phyloP scores from a whole-genome alignment of 805 yeast species.

The Metschnikowia orientalis region DNA sequence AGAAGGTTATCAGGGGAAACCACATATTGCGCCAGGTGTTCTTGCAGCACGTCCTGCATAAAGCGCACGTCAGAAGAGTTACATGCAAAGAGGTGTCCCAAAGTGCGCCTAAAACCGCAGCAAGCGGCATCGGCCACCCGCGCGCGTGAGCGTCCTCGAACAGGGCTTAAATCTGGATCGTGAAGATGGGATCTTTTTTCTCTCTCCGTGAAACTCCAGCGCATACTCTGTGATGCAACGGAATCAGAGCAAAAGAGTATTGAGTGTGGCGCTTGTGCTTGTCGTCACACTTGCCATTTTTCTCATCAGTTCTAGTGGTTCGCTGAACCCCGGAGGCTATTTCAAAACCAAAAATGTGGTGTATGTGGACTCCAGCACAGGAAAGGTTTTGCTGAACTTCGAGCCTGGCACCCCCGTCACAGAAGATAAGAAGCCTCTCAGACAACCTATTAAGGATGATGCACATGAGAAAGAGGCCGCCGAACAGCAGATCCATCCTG shows the following conservation, averaged over 20 bases:
- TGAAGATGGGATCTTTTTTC: too few species aligned
- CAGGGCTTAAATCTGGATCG: too few species aligned
- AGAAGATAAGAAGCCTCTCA: not conserved
- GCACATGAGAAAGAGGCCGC: constrained; percentile 8
- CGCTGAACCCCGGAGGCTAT: not conserved
- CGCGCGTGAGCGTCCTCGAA: too few species aligned
- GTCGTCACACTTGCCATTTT: constrained; percentile 2
- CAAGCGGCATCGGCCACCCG: too few species aligned
- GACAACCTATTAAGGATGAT: constrained; percentile 9
- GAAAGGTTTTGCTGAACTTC: constrained; percentile 9
- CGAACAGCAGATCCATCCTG: constrained; percentile 9
- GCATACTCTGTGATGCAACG: constrained; percentile 5
- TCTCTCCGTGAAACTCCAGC: too few species aligned
- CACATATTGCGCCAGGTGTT: too few species aligned
- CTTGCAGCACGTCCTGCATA: too few species aligned
- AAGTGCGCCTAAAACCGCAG: too few species aligned
- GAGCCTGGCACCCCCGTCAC: constrained; percentile 2
- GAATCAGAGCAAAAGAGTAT: constrained; percentile 4
- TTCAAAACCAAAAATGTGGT: constrained; percentile 8
- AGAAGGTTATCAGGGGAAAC: too few species aligned
- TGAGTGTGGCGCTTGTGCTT: constrained; percentile 6
- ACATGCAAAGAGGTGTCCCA: too few species aligned
- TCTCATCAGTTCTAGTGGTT: not conserved
- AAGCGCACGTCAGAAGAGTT: too few species aligned
- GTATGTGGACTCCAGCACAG: constrained; percentile 17